Conservation (phyloP, 2,329 filamentous ascomycete genomes). For the Myriosclerotinia duriaeana region DNA sequence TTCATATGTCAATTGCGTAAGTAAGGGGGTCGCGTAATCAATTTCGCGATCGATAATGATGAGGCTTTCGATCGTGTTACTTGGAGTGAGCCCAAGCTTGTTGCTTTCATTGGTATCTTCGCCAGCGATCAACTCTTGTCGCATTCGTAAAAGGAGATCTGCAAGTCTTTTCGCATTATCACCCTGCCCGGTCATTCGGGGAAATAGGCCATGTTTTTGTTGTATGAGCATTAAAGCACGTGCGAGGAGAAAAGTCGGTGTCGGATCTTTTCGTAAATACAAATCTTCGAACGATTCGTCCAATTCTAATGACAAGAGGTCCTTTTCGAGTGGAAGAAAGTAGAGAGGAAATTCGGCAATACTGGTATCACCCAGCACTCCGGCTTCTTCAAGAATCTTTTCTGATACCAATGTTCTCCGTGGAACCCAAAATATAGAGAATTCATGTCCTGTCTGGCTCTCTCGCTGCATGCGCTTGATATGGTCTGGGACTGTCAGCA, state of each 20-base stretch:
- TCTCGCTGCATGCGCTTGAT: slow-evolving; percentile 86
- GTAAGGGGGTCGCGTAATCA: slow-evolving; percentile 85
- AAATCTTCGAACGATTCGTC: slow-evolving; percentile 84
- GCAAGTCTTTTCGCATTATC: slow-evolving; percentile 88
- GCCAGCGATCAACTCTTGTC: slow-evolving; percentile 80
- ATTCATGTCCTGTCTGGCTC: slow-evolving; percentile 88
- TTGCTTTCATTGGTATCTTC: slow-evolving; percentile 66
- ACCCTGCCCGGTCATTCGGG: slow-evolving; percentile 90
- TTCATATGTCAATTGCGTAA: slow-evolving; percentile 96
- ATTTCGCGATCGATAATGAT: slow-evolving; percentile 95
- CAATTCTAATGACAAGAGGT: slow-evolving; percentile 87
- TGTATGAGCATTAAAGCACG: slow-evolving; percentile 94
- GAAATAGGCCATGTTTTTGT: slow-evolving; percentile 87
- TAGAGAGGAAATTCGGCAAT: slow-evolving; percentile 83
- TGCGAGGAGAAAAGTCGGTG: slow-evolving; percentile 83
- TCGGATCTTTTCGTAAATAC: slow-evolving; percentile 87
- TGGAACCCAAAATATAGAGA: slow-evolving; percentile 95
- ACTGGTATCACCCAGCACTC: slow-evolving; percentile 88
- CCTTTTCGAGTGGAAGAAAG: slow-evolving; percentile 88
- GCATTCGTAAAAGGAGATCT: slow-evolving; percentile 85
- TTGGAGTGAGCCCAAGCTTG: slow-evolving; percentile 73
- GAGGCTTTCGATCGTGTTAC: slow-evolving; percentile 81
- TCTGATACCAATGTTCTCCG: slow-evolving; percentile 89
- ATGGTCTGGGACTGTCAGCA: slow-evolving; percentile 72
- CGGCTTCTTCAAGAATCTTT: slow-evolving; percentile 86